Base-by-base conservation (phyloP, 768 basidiomycete species). In the Pisolithus sp. region DNA sequence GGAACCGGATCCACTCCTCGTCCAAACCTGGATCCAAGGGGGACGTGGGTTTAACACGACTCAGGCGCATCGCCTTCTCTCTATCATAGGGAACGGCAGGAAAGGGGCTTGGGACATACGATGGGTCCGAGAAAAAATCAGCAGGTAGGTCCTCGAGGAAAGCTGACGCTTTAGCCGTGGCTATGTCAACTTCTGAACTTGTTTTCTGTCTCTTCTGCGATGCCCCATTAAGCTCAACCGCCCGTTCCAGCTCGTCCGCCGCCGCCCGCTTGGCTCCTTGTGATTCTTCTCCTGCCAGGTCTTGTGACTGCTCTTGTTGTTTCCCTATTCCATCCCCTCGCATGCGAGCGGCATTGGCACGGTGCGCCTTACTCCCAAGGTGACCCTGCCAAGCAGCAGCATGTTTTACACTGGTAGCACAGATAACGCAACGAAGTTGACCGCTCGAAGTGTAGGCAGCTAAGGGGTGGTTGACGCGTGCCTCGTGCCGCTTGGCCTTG, bases 361-460 rank as follows among this genome's bases (percentile, higher is more conserved):
- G 81, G 63, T 93, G 89, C 2, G 68, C 68, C 69, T 92, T 92
- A 70, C 85, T 89, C 12, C 85, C 89, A 18, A 93, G 65, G 68
- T 93, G 89, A 20, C 89, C 88, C 53, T 89, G 82, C 89, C 89
- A 93, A n/a, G 86, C 85, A 23, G 85, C 80, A 3, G 86, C 77
- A 60, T 89, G 81, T 60, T 90, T 92, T 51, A 93, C 75, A 18
- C 68, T 52, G 10, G 72, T 76, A 2, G 74, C 74, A 61, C 89
- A 93, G 23, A 81, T 77, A 4, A 73, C 60, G 59, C 89, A 93
- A 52, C 81, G 79, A 26, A 93, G 73, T 61, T 86, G 83, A 43
- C 88, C 86, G 24, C 70, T 69, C 4, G 78, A 58, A 23, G 69
- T 80, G 62, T 93, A 92, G 4, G 82, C 68, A 6, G 89, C 89